These are phyloP conservation scores for Colletotrichum echinochloae DNA, from an alignment of 2,329 filamentous ascomycete species.

Conservation along the genomic window DNA sequence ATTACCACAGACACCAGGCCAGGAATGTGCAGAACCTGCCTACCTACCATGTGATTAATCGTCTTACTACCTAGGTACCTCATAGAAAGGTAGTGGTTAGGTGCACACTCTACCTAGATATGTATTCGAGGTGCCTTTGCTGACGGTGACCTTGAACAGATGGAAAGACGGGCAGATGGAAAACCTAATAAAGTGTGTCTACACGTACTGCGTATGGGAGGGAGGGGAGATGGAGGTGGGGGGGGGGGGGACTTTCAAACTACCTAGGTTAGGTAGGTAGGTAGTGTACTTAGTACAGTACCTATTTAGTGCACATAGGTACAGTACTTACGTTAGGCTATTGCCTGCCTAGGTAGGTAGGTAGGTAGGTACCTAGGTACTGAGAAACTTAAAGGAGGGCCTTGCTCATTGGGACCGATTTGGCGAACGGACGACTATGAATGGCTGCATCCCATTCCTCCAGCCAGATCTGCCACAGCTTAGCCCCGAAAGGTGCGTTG, in stretches of 20 bases:
- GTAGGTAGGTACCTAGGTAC: too few species aligned
- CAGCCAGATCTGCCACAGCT: conserved; percentile 23
- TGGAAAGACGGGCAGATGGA: neutral
- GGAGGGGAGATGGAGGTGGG: neutral
- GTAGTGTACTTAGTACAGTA: too few species aligned
- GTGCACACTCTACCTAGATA: too few species aligned
- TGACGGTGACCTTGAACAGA: neutral
- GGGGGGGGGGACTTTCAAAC: neutral
- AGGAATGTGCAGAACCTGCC: neutral
- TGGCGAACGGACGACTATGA: neutral
- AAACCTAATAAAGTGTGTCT: neutral
- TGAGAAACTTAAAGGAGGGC: neutral
- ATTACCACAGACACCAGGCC: too few species aligned
- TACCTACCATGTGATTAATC: too few species aligned
- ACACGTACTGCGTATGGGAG: neutral
- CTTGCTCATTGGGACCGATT: neutral
- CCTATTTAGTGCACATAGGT: too few species aligned
- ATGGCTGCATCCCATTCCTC: conserved; percentile 14
- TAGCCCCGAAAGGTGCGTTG: conserved; percentile 12
- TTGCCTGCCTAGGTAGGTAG: too few species aligned
- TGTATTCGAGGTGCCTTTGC: neutral
- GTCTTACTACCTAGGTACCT: too few species aligned
- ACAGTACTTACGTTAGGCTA: too few species aligned
- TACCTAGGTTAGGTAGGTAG: too few species aligned
- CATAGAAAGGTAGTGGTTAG: too few species aligned